phyloP scores from a whole-genome alignment of 2,329 filamentous ascomycete species.

The Botrytis fragariae region DNA sequence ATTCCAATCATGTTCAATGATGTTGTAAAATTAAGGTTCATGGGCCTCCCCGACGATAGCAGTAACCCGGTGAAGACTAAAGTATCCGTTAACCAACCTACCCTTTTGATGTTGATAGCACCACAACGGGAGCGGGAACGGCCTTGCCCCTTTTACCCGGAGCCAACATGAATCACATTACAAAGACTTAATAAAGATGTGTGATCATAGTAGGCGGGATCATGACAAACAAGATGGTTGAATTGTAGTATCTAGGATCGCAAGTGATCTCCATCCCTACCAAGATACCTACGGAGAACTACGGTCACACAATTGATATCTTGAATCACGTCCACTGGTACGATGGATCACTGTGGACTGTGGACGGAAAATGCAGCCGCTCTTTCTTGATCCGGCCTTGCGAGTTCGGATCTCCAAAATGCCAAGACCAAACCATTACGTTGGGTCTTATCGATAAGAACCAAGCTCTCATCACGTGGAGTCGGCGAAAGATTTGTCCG shows the following conservation, averaged over 20 bases:
- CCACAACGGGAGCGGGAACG: neutral
- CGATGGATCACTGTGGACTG: neutral
- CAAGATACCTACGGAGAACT: neutral
- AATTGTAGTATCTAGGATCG: neutral
- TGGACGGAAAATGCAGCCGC: neutral
- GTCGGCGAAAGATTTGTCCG: slow-evolving; percentile 17
- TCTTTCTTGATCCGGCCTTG: neutral
- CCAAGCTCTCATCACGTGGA: neutral
- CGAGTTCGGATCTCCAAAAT: neutral
- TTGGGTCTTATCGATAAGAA: slow-evolving; percentile 18
- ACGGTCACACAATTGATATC: neutral
- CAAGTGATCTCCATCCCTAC: neutral
- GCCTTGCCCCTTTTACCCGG: neutral
- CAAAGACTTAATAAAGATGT: neutral
- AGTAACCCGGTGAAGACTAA: neutral
- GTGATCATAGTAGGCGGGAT: neutral
- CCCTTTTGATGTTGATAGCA: neutral
- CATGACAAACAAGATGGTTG: neutral
- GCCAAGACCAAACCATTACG: neutral
- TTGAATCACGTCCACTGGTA: neutral
- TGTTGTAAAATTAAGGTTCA: neutral
- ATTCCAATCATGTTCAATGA: neutral
- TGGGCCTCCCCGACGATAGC: neutral
- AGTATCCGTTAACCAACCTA: neutral
- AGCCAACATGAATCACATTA: neutral